Evolutionary conservation across 2,329 filamentous ascomycete genomes (phyloP), one percentile per base, ranked within the genome.

Genomic region (Mollisiaceae sp.): DNA sequence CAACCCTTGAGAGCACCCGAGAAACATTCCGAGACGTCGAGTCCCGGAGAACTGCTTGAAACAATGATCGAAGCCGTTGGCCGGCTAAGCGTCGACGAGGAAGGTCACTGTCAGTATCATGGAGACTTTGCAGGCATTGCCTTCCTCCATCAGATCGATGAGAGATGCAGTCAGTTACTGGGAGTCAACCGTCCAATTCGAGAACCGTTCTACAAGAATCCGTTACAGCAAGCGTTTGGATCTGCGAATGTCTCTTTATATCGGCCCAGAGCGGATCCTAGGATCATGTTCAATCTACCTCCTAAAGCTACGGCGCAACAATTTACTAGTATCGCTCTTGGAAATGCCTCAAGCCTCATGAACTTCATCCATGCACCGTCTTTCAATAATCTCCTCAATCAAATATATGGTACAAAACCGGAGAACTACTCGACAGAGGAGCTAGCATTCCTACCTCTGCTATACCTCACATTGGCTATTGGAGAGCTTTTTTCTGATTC

Each of bases 61-160:
- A 96, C 93, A 32, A 97, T 98, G 93, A 92, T 97, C 63, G 91
- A 94, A 75, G 91, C 91, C 45, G 91, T 93, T 5, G 94, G 93
- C 45, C 91, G 93, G 75, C 83, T 97, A 24, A 93, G 97, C 74
- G 83, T 97, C 50, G 93, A 95, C 72, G 93, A 97, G 71, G 88
- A 90, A 72, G 94, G 94, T 50, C 88, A 94, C 71, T 96, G 92
- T 88, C 93, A 97, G 77, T 98, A 97, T 73, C 92, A 96, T 73
- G 94, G 94, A 54, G 91, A 91, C 70, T 97, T 94, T 0, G 97
- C 94, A 0, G 93, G 93, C 2, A 85, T 93, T 54, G 92, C 93
- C 69, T 97, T 97, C 77, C 85, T 97, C 72, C 87, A 89, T 69
- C 88, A 91, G 63, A 89, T 98, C 84, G 90, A 92, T 74, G 91